Conservation (phyloP, 169 alveolate species). For the Eimeria sp. region DNA sequence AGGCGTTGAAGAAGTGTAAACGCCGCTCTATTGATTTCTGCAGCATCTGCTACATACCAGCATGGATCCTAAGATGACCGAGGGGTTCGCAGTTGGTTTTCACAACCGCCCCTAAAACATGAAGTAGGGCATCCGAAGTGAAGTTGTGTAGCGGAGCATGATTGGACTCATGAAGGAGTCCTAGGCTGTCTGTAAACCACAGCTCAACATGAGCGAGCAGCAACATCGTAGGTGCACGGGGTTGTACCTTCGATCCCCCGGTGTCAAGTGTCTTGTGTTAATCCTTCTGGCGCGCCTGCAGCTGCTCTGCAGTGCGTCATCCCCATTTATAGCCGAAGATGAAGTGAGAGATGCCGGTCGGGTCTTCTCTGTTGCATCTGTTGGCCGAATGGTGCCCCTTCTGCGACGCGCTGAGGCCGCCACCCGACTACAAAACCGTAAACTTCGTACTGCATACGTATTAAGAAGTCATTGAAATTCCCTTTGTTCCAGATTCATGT, state of each 20-base stretch:
- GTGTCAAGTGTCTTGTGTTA: neutral
- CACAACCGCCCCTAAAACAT: neutral
- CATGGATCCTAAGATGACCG: neutral
- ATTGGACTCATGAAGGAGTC: neutral
- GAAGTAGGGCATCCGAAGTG: neutral
- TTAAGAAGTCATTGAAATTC: neutral
- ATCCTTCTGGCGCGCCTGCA: neutral
- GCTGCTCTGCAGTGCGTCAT: neutral
- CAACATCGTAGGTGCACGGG: neutral
- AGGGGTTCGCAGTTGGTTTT: neutral
- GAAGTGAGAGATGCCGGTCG: neutral
- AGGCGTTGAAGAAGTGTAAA: neutral
- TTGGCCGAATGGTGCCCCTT: slow-evolving; percentile 65
- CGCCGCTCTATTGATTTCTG: neutral
- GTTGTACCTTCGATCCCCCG: neutral
- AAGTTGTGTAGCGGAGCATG: neutral
- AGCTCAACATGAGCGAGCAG: slow-evolving; percentile 20
- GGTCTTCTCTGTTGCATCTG: slow-evolving; percentile 44
- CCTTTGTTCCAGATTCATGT: neutral
- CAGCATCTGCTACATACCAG: neutral
- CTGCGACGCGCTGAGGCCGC: slow-evolving; percentile 59
- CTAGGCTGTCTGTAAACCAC: neutral
- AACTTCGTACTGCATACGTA: neutral
- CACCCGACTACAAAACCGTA: slow-evolving; percentile 38
- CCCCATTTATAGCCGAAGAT: neutral